Evolutionary conservation across 495 filamentous ascomycete genomes (phyloP).

Genomic region (Achaetomiella virescens): DNA sequence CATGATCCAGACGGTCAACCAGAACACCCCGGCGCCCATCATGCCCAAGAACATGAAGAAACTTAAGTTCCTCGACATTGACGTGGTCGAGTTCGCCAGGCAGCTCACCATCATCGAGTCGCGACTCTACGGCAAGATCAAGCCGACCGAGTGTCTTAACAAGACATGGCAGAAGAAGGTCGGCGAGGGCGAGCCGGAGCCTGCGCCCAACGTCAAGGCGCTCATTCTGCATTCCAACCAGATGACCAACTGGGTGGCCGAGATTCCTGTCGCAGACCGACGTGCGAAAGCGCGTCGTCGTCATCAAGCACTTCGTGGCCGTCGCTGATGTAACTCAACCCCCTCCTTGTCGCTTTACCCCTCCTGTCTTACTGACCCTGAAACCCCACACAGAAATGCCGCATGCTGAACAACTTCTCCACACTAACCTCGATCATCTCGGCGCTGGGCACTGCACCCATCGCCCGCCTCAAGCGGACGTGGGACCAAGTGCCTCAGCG

Average conservation of each 20-base stretch:
- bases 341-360: neutral
- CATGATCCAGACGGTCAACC: conserved; percentile 76
- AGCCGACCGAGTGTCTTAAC: conserved; percentile 89
- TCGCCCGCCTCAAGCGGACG: conserved; percentile 88
- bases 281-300: conserved; percentile 89
- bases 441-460: conserved; percentile 86
- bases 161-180: conserved; percentile 99
- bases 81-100: conserved; percentile 88
- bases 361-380: conserved; percentile 19
- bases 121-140: conserved; percentile 88
- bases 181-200: conserved; percentile 72
- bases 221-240: conserved; percentile 97
- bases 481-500: conserved; percentile 88
- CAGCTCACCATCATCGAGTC: conserved; percentile 97
- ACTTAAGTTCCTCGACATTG: conserved; percentile 96
- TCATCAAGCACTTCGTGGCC: conserved; percentile 96
- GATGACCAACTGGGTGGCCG: conserved; percentile 98
- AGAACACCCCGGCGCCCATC: conserved; percentile 75
- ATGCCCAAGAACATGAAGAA: conserved; percentile 99
- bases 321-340: conserved; percentile 75
- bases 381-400: conserved; percentile 67
- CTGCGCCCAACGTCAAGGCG: conserved; percentile 88
- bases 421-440: conserved; percentile 98
- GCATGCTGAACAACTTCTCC: conserved; percentile 89
- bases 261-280: conserved; percentile 92